These are phyloP conservation scores for Ganoderma meredithae DNA, from an alignment of 1,284 basidiomycete species.

Conservation along the genomic window DNA sequence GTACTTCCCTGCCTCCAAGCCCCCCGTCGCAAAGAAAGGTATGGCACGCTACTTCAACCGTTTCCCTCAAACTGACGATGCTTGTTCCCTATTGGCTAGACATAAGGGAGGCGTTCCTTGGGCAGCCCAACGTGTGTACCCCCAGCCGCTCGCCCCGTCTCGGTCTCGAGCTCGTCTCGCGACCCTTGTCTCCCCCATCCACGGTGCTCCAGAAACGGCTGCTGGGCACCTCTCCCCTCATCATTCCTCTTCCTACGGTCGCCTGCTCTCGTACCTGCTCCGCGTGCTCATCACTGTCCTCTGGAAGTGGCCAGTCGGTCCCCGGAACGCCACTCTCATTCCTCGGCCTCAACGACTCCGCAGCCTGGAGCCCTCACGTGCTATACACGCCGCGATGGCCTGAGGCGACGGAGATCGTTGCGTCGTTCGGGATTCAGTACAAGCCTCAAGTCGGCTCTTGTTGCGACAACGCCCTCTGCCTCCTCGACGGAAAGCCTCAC, in stretches of 20 bases:
- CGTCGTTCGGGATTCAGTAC: background rate
- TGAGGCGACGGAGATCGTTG: background rate
- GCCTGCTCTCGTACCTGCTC: background rate
- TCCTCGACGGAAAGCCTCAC: background rate
- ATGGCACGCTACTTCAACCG: too few species aligned
- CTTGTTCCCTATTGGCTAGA: background rate
- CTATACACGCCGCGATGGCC: background rate
- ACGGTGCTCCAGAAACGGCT: background rate
- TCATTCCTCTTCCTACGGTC: background rate
- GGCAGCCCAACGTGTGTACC: background rate
- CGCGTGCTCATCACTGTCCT: background rate
- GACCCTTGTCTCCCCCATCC: background rate
- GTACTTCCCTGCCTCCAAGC: slow-evolving; percentile 4
- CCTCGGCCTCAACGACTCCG: background rate
- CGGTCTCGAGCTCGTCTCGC: background rate
- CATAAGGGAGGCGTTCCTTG: background rate
- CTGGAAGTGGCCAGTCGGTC: background rate
- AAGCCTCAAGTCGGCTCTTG: background rate
- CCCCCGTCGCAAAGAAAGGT: background rate
- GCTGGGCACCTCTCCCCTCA: background rate
- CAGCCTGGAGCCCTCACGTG: background rate
- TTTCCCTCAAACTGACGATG: background rate
- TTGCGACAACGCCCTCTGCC: background rate
- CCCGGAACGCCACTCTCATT: background rate
- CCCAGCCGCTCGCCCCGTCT: background rate